Conservation (phyloP, 352 stramenopile species). For the Phytopythium mirpurense region DNA sequence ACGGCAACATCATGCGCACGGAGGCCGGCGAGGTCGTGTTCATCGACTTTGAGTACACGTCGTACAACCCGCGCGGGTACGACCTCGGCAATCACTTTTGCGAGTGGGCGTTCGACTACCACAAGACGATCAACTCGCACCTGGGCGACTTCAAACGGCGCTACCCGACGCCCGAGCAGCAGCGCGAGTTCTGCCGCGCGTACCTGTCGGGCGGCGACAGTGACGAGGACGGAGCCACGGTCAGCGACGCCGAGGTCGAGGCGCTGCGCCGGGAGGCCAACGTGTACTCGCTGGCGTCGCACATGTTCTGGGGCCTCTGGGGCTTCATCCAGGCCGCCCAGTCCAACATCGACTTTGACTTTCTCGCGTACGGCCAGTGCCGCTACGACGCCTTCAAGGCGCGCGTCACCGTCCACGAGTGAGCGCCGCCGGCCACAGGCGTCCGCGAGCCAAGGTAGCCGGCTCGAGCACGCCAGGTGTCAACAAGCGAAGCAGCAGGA, state of each 20-base stretch:
- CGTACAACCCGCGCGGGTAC: constrained; percentile 88
- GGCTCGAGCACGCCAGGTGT: no score
- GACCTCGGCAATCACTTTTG: constrained; percentile 93
- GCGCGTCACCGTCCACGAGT: constrained; percentile 43
- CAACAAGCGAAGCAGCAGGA: no score
- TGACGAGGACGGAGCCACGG: constrained; percentile 17
- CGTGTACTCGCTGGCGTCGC: constrained; percentile 77
- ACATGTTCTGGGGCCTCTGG: constrained; percentile 91
- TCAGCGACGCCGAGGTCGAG: constrained; percentile 58
- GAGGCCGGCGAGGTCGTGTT: constrained; percentile 63
- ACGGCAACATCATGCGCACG: constrained; percentile 89
- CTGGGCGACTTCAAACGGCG: constrained; percentile 68
- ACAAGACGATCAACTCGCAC: constrained; percentile 78
- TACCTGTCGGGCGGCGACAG: constrained; percentile 45
- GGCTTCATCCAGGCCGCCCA: constrained; percentile 86
- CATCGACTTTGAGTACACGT: constrained; percentile 94
- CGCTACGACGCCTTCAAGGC: constrained; percentile 71
- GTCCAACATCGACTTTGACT: constrained; percentile 93
- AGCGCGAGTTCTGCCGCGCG: constrained; percentile 62
- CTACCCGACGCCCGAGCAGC: constrained; percentile 59
- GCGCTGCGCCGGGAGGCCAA: constrained; percentile 64
- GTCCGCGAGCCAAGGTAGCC: no score
- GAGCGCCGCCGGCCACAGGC: constrained; percentile 1
- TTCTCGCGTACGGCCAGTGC: constrained; percentile 76
- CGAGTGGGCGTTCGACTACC: constrained; percentile 81